phyloP scores from a whole-genome alignment of 805 yeast species.

The Sugiyamaella qingdaonensis region DNA sequence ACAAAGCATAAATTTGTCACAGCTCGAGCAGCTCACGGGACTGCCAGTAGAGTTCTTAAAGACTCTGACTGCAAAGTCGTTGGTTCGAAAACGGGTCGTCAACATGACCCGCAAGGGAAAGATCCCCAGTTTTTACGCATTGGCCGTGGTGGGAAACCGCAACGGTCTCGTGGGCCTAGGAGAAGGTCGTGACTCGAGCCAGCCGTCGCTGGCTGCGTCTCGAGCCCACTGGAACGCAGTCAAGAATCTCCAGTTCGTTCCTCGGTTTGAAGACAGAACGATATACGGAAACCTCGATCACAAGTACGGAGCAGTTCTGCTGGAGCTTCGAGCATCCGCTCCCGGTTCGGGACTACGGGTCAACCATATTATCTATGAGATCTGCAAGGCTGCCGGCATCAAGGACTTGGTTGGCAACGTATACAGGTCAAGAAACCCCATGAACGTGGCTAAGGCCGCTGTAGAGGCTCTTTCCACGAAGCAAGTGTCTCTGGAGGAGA shows the following conservation, averaged over 20 bases:
- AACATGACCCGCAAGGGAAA: slow-evolving; percentile 93
- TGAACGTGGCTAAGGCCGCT: slow-evolving; percentile 90
- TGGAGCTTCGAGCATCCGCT: slow-evolving; percentile 80
- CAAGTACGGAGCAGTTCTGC: slow-evolving; percentile 81
- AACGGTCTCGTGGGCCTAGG: slow-evolving; percentile 95
- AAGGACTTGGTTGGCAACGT: slow-evolving; percentile 90
- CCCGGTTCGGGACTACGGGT: slow-evolving; percentile 93
- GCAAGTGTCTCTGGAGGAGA: slow-evolving; percentile 79
- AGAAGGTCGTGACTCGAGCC: slow-evolving; percentile 84
- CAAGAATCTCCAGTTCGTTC: slow-evolving; percentile 73
- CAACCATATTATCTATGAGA: slow-evolving; percentile 82
- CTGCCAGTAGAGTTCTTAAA: slow-evolving; percentile 52
- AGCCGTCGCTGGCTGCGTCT: slow-evolving; percentile 65
- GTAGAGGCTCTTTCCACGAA: slow-evolving; percentile 71
- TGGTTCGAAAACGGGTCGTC: slow-evolving; percentile 61
- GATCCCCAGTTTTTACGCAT: slow-evolving; percentile 71
- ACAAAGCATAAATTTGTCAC: slow-evolving; percentile 29
- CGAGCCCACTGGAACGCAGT: slow-evolving; percentile 95
- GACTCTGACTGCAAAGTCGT: slow-evolving; percentile 50
- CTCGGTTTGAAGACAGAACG: slow-evolving; percentile 88
- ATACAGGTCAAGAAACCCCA: slow-evolving; percentile 85
- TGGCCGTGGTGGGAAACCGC: slow-evolving; percentile 88
- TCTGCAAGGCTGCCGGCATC: slow-evolving; percentile 91
- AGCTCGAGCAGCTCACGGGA: slow-evolving; percentile 32
- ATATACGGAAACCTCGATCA: slow-evolving; percentile 77